Base-by-base conservation (phyloP, 345 rosid genomes). In the Microthlaspi erraticum region DNA sequence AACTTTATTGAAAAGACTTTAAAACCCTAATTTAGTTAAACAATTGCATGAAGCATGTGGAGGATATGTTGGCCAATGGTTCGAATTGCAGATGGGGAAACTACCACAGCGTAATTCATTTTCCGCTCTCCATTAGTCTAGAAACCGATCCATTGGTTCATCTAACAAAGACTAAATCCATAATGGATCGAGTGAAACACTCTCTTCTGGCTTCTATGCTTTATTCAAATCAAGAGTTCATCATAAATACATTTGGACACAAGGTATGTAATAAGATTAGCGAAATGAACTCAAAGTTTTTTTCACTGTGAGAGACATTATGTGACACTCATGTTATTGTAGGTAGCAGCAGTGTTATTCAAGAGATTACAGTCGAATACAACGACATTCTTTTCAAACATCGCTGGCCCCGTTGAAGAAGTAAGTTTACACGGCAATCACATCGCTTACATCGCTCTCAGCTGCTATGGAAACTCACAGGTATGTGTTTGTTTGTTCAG, bases 351-450 rank as follows among this genome's bases (percentile, higher is more conserved):
- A 77, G 43, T 77, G 75, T 34, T 77, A 64, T 55, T 73, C 62
- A 82, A 75, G 77, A 77, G 79, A 76, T 75, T 78, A 57, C 65
- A 38, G 16, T 79, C 82, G 14, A 75, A 70, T 0, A 86, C 75
- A 71, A 82, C 87, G 8, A 10, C 76, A 23, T 79, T 6, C 73
- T 62, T 65, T 66, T 86, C 88, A 5, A 86, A 83, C 17, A 42
- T 84, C 20, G 62, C 74, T 12, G 88, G 88, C 10, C 91, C 87
- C 0, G 16, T 17, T 2, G 85, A 84, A 68, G 85, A 86, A 65
- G 79, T 84, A 6, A 70, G 79, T 62, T 81, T 81, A 43, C 83
- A 69, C 37, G 88, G 85, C 1, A 83, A 81, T 57, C 84, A 77
- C 69, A 50, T 86, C 36, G 82, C 87, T 32, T 43, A 43, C 48